Evolutionary conservation across 306 rosid genomes (phyloP), one percentile per base, ranked within the genome.

Genomic region (Potentilla sterilis): DNA sequence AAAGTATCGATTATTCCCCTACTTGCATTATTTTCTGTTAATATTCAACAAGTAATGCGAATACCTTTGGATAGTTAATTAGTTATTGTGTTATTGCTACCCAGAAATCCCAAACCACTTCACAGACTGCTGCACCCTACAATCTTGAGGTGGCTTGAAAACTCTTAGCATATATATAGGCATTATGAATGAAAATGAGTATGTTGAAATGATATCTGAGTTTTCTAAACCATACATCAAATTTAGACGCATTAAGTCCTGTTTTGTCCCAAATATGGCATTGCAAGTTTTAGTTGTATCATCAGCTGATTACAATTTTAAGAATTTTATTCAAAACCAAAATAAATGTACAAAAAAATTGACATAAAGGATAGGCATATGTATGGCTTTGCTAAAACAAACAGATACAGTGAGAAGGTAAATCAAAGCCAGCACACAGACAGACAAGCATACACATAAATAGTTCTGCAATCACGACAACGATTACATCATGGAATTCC

Each of bases 381-480:
- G 35, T 47, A 35, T 37, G 21, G 19, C 12, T 5, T 9, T 18
- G 19, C 64, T 24, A 3, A 70, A n/a, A 52, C 44, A 48, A 35
- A 71, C 75, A 52, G 13, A 51, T 22, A 44, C 16, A 46, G 42
- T 16, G 44, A 70, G 74, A 70, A 32, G 61, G 58, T 70, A 49
- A 9, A 64, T 7, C 47, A 18, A 35, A 69, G 18, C 51, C n/a
- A 67, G 51, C 52, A 58, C 7, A 62, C 3, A 61, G 64, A 58
- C 34, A 58, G 6, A 21, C 19, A 12, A n/a, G 12, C 54, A 43
- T 5, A 22, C 19, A 13, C 52, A 61, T 28, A 9, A 68, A 47
- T 70, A 14, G 48, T 24, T 21, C 52, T 52, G 75, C 38, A 52
- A 28, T 22, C 24, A 47, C 49, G 6, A n/a, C 7, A 38, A 37